phyloP scores from a whole-genome alignment of 768 basidiomycete genomes.

The Neoboletus magnificus region DNA sequence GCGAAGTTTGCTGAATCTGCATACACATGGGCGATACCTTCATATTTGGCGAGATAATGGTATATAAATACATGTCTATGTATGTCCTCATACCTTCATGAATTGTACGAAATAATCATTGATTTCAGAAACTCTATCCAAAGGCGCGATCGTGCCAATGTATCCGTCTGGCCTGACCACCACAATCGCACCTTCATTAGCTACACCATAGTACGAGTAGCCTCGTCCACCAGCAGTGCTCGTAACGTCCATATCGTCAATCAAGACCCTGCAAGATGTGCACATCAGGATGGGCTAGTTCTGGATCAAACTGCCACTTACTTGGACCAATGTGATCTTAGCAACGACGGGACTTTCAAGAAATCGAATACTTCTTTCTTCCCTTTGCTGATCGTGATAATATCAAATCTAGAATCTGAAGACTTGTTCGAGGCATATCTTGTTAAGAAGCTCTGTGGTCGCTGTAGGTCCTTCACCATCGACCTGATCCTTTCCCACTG shows the following conservation, averaged over 20 bases:
- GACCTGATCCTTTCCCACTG: slow-evolving; percentile 25
- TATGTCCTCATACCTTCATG: slow-evolving; percentile 13
- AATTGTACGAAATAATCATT: slow-evolving; percentile 50
- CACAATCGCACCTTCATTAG: slow-evolving; percentile 25
- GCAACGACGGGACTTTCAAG: slow-evolving; percentile 29
- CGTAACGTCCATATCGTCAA: slow-evolving; percentile 52
- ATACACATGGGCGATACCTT: neutral
- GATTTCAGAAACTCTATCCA: slow-evolving; percentile 37
- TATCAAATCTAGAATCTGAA: slow-evolving; percentile 30
- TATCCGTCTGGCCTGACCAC: slow-evolving; percentile 46
- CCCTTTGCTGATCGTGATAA: slow-evolving; percentile 27
- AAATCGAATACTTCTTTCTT: slow-evolving; percentile 34
- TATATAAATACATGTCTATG: neutral
- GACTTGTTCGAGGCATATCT: slow-evolving; percentile 19
- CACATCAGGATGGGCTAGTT: neutral
- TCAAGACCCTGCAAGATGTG: slow-evolving; percentile 44
- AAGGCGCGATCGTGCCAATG: slow-evolving; percentile 52
- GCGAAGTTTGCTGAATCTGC: neutral
- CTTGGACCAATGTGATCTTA: slow-evolving; percentile 44
- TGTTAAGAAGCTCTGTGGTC: slow-evolving; percentile 24
- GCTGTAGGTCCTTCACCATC: slow-evolving; percentile 29
- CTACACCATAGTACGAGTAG: slow-evolving; percentile 51
- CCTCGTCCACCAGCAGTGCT: slow-evolving; percentile 49
- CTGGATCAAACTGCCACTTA: slow-evolving; percentile 16
- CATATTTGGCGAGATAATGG: neutral